A percentile compares a stretch with the other conserved stretches of the same genome.
These are phyloP conservation scores for Lepraria neglecta DNA, from an alignment of 495 filamentous ascomycete species.

Conservation along the genomic window DNA sequence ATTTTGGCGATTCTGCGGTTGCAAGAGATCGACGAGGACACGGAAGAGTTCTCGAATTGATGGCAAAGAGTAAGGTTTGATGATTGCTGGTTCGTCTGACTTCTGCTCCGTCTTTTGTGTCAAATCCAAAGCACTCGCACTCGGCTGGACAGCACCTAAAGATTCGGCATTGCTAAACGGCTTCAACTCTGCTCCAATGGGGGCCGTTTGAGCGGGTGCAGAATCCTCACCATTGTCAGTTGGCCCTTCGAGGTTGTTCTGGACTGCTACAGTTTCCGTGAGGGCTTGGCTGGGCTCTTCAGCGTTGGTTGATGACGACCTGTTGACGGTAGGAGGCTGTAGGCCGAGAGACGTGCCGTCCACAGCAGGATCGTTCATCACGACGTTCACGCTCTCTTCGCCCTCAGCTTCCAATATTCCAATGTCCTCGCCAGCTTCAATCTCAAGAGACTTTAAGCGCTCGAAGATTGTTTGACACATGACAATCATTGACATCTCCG, in stretches of 20 bases:
- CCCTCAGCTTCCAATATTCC: slow-evolving; percentile 48
- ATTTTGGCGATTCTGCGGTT: slow-evolving; percentile 86
- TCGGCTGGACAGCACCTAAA: slow-evolving; percentile 7
- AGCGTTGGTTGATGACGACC: slow-evolving; percentile 13
- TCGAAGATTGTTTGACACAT: slow-evolving; percentile 99
- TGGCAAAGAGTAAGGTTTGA: slow-evolving; percentile 85
- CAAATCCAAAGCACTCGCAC: slow-evolving; percentile 23
- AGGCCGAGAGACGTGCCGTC: slow-evolving; percentile 56
- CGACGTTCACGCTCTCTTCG: slow-evolving; percentile 53
- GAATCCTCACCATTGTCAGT: not conserved
- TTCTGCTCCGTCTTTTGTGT: slow-evolving; percentile 23
- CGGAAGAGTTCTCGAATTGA: slow-evolving; percentile 92
- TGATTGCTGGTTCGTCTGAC: slow-evolving; percentile 35
- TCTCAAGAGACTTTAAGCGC: slow-evolving; percentile 78
- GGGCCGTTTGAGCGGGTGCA: not conserved
- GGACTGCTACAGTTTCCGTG: slow-evolving; percentile 5
- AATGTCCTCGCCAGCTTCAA: slow-evolving; percentile 55
- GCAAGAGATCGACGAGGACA: slow-evolving; percentile 88
- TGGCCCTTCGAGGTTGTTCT: not conserved
- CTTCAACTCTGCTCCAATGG: not conserved
- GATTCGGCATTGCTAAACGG: slow-evolving; percentile 7
- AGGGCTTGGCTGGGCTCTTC: slow-evolving; percentile 6
- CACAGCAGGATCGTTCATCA: slow-evolving; percentile 87
- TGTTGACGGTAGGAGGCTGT: slow-evolving; percentile 8
- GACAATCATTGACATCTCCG: slow-evolving; percentile 93